phyloP scores from a whole-genome alignment of 148 eudicot genomes.

The Rhododendron molle region DNA sequence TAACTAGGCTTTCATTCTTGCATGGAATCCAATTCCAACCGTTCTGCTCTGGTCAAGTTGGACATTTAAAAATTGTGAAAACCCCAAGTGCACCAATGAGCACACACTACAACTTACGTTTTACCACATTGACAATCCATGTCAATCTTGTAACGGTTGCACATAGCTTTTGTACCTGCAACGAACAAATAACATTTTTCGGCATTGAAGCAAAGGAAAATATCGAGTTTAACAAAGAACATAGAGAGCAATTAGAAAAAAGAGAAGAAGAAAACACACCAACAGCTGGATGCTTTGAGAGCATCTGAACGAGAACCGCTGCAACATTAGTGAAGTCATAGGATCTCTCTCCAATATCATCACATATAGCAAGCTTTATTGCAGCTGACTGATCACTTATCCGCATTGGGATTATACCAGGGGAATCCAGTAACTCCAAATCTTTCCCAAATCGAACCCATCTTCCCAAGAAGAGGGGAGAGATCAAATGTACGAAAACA shows the following conservation, averaged over 20 bases:
- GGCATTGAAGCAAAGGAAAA: background rate
- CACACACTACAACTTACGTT: conserved; percentile 43
- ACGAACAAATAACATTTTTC: background rate
- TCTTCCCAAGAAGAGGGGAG: conserved; percentile 35
- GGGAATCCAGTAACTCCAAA: conserved; percentile 88
- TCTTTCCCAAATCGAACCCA: conserved; percentile 95
- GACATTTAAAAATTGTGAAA: background rate
- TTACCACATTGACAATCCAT: conserved; percentile 70
- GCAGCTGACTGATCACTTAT: conserved; percentile 92
- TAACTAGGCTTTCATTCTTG: background rate
- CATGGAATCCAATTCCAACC: background rate
- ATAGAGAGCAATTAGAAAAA: background rate
- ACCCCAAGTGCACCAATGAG: background rate
- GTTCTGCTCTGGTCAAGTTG: background rate
- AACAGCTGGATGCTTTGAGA: conserved; percentile 69
- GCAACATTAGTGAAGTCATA: conserved; percentile 85
- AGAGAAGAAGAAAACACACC: conserved; percentile 35
- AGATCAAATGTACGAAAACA: conserved; percentile 7
- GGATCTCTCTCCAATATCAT: conserved; percentile 97
- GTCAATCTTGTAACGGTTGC: conserved; percentile 74
- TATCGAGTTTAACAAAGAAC: background rate
- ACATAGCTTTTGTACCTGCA: conserved; percentile 59
- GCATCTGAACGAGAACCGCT: conserved; percentile 80
- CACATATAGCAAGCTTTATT: conserved; percentile 97
- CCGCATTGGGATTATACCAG: conserved; percentile 97